These are phyloP conservation scores for button mushroom (Agaricus bisporus) DNA, from an alignment of 768 basidiomycete species.

Conservation along the genomic window DNA sequence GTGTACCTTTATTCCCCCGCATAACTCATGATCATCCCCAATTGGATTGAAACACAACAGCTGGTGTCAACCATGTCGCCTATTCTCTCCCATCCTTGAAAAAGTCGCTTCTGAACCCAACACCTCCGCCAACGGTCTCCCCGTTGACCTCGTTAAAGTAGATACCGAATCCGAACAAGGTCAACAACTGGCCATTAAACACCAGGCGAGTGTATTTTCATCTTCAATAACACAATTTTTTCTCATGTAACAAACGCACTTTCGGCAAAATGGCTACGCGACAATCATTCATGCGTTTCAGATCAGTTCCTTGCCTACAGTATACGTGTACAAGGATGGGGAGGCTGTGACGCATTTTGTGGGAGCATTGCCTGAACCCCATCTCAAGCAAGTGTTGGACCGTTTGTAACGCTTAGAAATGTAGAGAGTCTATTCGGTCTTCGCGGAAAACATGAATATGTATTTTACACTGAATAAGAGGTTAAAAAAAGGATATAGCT, in stretches of 20 bases:
- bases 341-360: constrained; percentile 53
- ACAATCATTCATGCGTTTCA: constrained; percentile 19
- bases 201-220: constrained; percentile 33
- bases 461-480: constrained; percentile 9
- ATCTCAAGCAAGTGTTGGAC: constrained; percentile 40
- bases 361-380: constrained; percentile 45
- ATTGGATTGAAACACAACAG: constrained; percentile 35
- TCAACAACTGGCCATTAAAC: constrained; percentile 40
- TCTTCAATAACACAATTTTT: no score
- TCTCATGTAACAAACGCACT: no score
- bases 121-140: constrained; percentile 45
- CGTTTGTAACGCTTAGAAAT: constrained; percentile 22
- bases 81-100: constrained; percentile 65
- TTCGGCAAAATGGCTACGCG: no score
- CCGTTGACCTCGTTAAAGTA: constrained; percentile 69
- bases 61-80: constrained; percentile 76
- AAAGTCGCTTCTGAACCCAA: constrained; percentile 41
- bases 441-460: constrained; percentile 2
- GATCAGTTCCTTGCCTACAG: constrained; percentile 76
- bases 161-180: constrained; percentile 56
- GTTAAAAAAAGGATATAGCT: background rate
- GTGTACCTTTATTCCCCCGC: no score
- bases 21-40: no score
- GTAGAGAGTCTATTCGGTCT: constrained; percentile 4
- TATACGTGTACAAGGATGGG: constrained; percentile 70